Base-by-base conservation (phyloP, 441 rosid species). In the Sinapis alba region DNA sequence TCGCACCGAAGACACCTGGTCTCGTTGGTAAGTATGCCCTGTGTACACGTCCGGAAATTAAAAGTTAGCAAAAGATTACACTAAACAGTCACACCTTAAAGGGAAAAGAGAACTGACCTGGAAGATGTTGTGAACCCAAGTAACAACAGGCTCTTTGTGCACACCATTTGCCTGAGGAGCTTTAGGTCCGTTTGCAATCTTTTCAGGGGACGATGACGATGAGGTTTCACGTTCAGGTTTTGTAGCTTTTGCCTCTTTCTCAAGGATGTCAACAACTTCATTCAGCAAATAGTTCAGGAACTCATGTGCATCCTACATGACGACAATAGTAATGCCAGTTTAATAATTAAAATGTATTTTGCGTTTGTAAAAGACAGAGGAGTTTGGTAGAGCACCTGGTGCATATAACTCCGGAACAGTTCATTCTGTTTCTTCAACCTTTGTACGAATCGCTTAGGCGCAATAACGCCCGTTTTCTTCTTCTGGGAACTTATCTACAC, bases 381-480 rank as follows among this genome's bases (percentile, higher is more conserved):
- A 65, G 5, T 6, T 36, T 60, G 57, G 47, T 18, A 65, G 43
- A 30, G 62, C 69, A 93, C 99, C 98, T 96, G 98, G 81, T 93
- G 99, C 99, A 96, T 96, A 78, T 93, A 96, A 80, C 99, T 93
- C 34, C 99, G 92, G 81, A 96, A 96, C 68, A 91, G 89, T 86
- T 96, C 99, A 77, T 96, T 93, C 81, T 96, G 99, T 83, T 96
- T 96, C 86, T 93, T 96, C 87, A 96, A 85, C 77, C 99, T 89
- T 79, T 96, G 98, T 51, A 96, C 95, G 57, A 96, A 96, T 58
- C 99, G 92, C 85, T 93, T 96, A 53, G 99, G 99, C 56, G 99
- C 92, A 89, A 93, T 90, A 64, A 96, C 97, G 68, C 99, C 97
- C 0, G 99, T 96, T 84, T 93, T 96, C 90, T 96, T 96, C 91